Evolutionary conservation across 2,329 filamentous ascomycete genomes (phyloP), one percentile per base, ranked within the genome.

Genomic region (Fusarium odoratissimum): DNA sequence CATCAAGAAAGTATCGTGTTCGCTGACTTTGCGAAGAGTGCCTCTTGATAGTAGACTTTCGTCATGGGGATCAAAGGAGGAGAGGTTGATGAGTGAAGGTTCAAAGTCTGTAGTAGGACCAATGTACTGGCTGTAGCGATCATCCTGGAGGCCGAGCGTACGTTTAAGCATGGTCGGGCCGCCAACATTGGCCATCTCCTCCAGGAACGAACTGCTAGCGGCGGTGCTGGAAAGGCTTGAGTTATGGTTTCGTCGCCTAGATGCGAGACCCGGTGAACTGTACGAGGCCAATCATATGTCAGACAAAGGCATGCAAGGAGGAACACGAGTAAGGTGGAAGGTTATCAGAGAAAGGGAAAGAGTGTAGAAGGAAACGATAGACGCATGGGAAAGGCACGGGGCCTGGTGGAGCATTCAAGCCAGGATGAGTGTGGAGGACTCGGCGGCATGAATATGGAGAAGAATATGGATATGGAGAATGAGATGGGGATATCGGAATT

Each of bases 71-170:
- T 95, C 92, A 80, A 95, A 95, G 10, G 91, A 87, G 28, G 93
- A 95, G 28, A 95, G 86, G 76, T 93, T 93, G 82, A 95, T 93
- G 60, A 96, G 86, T n/a, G 91, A 91, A 21, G 93, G 92, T 79
- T 96, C 93, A 79, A 95, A 94, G 76, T 95, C 92, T 56, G 93
- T 95, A 56, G 93, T 95, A 64, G 92, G 90, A 31, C 93, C 93
- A 75, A 96, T 93, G 79, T 95, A 94, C 82, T 94, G 92, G 83
- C 92, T 94, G 80, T 92, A 94, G 68, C 92, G 90, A 80, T 94
- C 91, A 77, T 89, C 86, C 80, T 95, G 93, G 74, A 96, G 86
- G 67, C 93, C 93, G 64, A 96, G 85, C 21, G 91, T 92, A 79
- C 90, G 87, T 81, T 91, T 91, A 64, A 93, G 85, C 76, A 91